phyloP scores from a whole-genome alignment of 495 filamentous ascomycete species.

The Penicillium ucsense region DNA sequence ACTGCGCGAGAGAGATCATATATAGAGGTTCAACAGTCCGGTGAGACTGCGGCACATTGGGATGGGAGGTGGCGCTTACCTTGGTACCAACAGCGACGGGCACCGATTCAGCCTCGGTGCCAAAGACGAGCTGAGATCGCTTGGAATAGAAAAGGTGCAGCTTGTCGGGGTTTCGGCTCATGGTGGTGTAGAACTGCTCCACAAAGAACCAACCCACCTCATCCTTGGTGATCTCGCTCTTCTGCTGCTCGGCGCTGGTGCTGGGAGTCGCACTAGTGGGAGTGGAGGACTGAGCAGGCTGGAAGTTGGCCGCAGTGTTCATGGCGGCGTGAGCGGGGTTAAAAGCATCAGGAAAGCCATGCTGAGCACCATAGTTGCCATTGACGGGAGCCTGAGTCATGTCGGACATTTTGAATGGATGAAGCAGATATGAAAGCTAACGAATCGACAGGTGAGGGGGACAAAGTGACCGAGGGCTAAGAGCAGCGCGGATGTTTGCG shows the following conservation, averaged over 20 bases:
- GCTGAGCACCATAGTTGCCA: slow-evolving; percentile 36
- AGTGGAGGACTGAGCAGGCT: slow-evolving; percentile 36
- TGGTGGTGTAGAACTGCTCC: slow-evolving; percentile 96
- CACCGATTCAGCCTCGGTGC: slow-evolving; percentile 77
- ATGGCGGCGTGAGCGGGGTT: slow-evolving; percentile 25
- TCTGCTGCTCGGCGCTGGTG: slow-evolving; percentile 27
- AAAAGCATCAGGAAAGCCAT: slow-evolving; percentile 32
- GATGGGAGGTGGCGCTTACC: slow-evolving; percentile 43
- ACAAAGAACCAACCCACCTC: slow-evolving; percentile 99
- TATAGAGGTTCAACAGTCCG: no score
- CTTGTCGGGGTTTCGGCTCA: slow-evolving; percentile 89
- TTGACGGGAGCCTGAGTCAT: slow-evolving; percentile 36
- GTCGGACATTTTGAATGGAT: slow-evolving; percentile 29
- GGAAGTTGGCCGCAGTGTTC: slow-evolving; percentile 34
- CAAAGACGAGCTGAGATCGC: slow-evolving; percentile 72
- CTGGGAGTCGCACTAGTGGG: slow-evolving; percentile 30
- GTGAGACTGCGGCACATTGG: not conserved
- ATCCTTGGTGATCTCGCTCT: slow-evolving; percentile 54
- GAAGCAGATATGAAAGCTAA: slow-evolving; percentile 2
- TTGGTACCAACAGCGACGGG: slow-evolving; percentile 73
- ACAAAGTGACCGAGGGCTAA: slow-evolving; percentile 5
- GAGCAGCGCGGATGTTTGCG: slow-evolving; percentile 9
- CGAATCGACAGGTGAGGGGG: slow-evolving; percentile 4
- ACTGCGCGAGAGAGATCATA: no score
- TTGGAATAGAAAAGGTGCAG: slow-evolving; percentile 83